phyloP scores from a whole-genome alignment of 2,329 filamentous ascomycete genomes.

The Aureobasidium namibiae region DNA sequence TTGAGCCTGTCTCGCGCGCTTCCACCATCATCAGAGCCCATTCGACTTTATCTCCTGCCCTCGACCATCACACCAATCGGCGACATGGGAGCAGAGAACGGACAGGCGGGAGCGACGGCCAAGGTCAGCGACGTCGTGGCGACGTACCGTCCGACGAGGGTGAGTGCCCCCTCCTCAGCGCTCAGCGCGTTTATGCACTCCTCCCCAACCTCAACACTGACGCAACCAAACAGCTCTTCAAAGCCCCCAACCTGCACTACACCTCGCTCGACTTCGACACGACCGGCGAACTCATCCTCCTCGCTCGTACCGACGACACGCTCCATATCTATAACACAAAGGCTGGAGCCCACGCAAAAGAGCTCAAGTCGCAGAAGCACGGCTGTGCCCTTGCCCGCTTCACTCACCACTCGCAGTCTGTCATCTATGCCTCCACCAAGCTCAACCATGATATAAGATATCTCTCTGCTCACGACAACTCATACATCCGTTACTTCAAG shows the following conservation, averaged over 20 bases:
- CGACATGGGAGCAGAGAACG: conserved; percentile 8
- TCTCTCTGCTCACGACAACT: conserved; percentile 89
- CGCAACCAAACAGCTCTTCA: conserved; percentile 33
- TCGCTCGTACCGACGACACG: conserved; percentile 86
- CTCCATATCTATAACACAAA: conserved; percentile 93
- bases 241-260: conserved; percentile 43
- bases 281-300: conserved; percentile 83
- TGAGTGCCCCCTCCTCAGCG: conserved; percentile 33
- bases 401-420: conserved; percentile 81
- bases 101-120: conserved; percentile 27
- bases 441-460: conserved; percentile 84
- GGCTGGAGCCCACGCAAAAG: conserved; percentile 83
- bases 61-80: not conserved
- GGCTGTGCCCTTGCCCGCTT: conserved; percentile 91
- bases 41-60: not conserved
- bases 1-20: not conserved
- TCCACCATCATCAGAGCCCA: not conserved
- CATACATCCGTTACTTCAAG: conserved; percentile 91
- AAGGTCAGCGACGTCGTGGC: conserved; percentile 71
- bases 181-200: not conserved
- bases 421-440: conserved; percentile 94
- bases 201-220: conserved; percentile 11
- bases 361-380: conserved; percentile 90
- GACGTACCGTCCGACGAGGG: conserved; percentile 72
- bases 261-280: conserved; percentile 96